Conservation (phyloP, 2,329 filamentous ascomycete genomes). For the Rachicladosporium sp. region DNA sequence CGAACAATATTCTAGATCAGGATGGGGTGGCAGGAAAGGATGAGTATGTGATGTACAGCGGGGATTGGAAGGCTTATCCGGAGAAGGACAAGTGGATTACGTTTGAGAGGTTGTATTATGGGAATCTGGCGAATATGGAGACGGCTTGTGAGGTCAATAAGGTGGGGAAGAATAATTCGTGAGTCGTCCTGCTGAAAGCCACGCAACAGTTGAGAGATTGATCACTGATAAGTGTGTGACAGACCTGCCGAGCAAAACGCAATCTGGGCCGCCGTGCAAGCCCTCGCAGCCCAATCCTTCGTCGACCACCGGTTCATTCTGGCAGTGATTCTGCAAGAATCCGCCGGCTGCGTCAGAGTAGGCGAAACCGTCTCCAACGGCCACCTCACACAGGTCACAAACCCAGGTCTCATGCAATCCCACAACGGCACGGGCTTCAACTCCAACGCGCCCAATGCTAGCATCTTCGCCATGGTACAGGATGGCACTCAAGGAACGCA, state of each 20-base stretch:
- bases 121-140: constrained; percentile 20
- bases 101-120: constrained; percentile 21
- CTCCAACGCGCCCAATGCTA: constrained; percentile 21
- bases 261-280: constrained; percentile 27
- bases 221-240: neutral
- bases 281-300: constrained; percentile 20
- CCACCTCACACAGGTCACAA: constrained; percentile 20
- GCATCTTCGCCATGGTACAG: constrained; percentile 27
- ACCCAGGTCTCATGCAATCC: constrained; percentile 37
- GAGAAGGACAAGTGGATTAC: constrained; percentile 12
- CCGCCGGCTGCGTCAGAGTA: constrained; percentile 32
- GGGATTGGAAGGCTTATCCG: constrained; percentile 12
- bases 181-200: neutral
- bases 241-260: constrained; percentile 24
- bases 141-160: constrained; percentile 23
- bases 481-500: constrained; percentile 34
- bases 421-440: constrained; percentile 26
- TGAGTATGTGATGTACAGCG: constrained; percentile 21
- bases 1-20: constrained; percentile 13
- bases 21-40: constrained; percentile 16
- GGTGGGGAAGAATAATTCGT: constrained; percentile 16
- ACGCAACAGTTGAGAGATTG: neutral
- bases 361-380: constrained; percentile 27
- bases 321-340: constrained; percentile 34
- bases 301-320: constrained; percentile 32